Percentiles rank a stretch among this genome's conserved stretches.
These are phyloP conservation scores for Closterium sp. DNA, from an alignment of 139 green algal genomes.

Conservation along the genomic window DNA sequence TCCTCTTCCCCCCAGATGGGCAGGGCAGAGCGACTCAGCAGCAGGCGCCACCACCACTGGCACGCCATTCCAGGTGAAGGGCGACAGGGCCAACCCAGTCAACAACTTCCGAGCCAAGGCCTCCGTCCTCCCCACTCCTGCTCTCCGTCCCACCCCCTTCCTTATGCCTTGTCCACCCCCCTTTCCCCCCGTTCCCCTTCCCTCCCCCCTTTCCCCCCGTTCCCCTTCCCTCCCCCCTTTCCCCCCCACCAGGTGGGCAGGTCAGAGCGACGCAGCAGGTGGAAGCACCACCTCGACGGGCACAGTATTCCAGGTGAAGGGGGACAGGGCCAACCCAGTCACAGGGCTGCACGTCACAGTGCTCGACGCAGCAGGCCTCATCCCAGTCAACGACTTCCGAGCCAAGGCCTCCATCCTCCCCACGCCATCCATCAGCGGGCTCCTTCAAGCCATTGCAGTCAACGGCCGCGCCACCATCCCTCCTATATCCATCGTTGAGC, in stretches of 20 bases:
- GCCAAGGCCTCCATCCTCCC: background rate
- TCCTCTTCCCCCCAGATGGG: background rate
- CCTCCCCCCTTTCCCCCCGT: too few species aligned
- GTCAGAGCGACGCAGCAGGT: background rate
- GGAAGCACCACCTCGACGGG: background rate
- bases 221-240: too few species aligned
- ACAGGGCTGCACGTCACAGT: background rate
- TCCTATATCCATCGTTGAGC: background rate
- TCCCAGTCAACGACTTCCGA: background rate
- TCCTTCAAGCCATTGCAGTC: background rate
- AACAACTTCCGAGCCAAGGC: background rate
- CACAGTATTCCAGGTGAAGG: background rate
- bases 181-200: background rate
- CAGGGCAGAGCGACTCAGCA: background rate
- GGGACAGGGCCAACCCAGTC: background rate
- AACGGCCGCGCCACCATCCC: slow-evolving; percentile 4
- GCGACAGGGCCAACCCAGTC: background rate
- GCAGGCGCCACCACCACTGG: background rate
- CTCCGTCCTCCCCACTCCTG: background rate
- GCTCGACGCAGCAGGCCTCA: background rate
- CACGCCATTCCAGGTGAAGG: background rate
- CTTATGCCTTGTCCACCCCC: background rate
- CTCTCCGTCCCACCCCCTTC: background rate
- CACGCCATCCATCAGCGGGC: background rate
- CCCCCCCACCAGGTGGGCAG: background rate